Evolutionary conservation across 2,329 filamentous ascomycete species (phyloP), one percentile per base, ranked within the genome.

Genomic region (Ophiostoma tasmaniense): DNA sequence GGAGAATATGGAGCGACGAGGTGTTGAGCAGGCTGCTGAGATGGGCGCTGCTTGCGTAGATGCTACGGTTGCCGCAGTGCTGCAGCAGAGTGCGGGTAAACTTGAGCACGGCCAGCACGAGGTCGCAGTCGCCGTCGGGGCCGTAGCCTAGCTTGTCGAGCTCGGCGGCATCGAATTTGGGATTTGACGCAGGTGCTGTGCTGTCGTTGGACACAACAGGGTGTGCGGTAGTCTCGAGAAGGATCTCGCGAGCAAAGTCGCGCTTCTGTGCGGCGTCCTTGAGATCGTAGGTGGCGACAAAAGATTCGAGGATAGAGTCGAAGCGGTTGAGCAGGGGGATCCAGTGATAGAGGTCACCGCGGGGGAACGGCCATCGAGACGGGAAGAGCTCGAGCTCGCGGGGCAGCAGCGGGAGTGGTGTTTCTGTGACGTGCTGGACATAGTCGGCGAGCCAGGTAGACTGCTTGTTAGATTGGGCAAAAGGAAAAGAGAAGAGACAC

Each of bases 321-420:
- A 99, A 98, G 70, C 93, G 89, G 78, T 99, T 96, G 71, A 99
- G 81, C 30, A 97, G 85, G 35, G 91, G 89, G 73, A 99, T 97
- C 96, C 96, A 99, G 82, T 99, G 94, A 77, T 98, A 98, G 37
- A 98, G 83, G 78, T 99, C 95, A 71, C 95, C 96, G 77, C 94
- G 88, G 52, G 94, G 94, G 76, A 98, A 96, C 1, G 93, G 93
- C 95, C 95, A 99, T 84, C 89, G 84, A 73, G 89, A 89, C 70
- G 94, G 93, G 77, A 98, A 98, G 69, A 85, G 86, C 74, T 85
- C 84, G 73, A 99, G 89, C 73, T 90, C 87, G 74, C 86, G 81
- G 73, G 92, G 91, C 73, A 99, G 84, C 77, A 91, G 86, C 75
- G 90, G 88, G 75, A 97, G 81, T 65, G 92, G 86, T 73, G 86